Evolutionary conservation across 495 filamentous ascomycete genomes (phyloP).

Genomic region (Thermochaetoides thermophila): DNA sequence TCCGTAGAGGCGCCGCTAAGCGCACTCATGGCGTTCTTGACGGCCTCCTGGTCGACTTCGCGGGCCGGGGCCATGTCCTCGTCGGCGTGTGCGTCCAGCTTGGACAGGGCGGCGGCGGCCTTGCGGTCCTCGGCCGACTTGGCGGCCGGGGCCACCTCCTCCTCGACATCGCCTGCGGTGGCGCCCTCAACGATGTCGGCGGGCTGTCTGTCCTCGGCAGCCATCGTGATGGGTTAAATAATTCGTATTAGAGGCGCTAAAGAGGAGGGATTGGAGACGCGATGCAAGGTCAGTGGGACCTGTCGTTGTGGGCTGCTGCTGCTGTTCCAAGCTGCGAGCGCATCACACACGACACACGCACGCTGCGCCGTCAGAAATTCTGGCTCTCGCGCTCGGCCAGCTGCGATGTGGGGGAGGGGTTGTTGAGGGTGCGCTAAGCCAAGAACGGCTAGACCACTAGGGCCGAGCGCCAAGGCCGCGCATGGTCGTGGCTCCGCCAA

Average conservation of each 20-base stretch:
- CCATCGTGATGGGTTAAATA: slow-evolving; percentile 25
- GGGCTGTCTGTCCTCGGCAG: slow-evolving; percentile 43
- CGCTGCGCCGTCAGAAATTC: too few relatives aligned
- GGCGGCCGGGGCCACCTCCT: slow-evolving; percentile 46
- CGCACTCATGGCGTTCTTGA: slow-evolving; percentile 69
- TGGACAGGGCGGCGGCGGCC: slow-evolving; percentile 70
- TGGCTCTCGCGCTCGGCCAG: too few relatives aligned
- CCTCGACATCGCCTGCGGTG: slow-evolving; percentile 45
- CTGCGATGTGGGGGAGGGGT: slow-evolving; percentile 6
- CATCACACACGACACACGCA: too few relatives aligned
- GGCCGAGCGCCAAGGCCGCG: too few relatives aligned
- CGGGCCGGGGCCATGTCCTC: slow-evolving; percentile 37
- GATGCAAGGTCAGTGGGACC: too few relatives aligned
- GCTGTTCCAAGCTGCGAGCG: not conserved
- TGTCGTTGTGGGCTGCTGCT: not conserved
- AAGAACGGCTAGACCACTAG: too few relatives aligned
- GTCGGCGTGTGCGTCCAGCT: slow-evolving; percentile 49
- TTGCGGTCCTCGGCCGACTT: slow-evolving; percentile 76
- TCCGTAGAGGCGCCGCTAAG: slow-evolving; percentile 34
- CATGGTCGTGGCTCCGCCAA: too few relatives aligned
- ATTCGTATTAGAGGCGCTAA: too few relatives aligned
- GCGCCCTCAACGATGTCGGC: slow-evolving; percentile 40
- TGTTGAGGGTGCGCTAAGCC: not conserved
- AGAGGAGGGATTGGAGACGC: too few relatives aligned
- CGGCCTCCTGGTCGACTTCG: slow-evolving; percentile 65